Base-by-base conservation (phyloP, 176 grass and related monocot genomes). In the Stipa capillata region DNA sequence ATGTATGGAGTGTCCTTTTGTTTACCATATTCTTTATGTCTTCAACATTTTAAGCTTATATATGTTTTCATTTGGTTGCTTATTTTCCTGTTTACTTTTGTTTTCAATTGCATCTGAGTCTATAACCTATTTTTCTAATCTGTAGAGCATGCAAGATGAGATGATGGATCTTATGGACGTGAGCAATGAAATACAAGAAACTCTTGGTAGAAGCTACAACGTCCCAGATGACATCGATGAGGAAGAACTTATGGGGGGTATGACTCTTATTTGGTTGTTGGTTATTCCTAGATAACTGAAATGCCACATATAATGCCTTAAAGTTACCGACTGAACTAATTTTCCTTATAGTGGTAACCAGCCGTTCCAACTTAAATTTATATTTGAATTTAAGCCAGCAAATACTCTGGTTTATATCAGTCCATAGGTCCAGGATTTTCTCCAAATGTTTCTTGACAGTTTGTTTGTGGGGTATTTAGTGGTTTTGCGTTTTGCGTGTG, bases 101-200 rank as follows among this genome's bases (percentile, higher is more conserved):
- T 35, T 69, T 66, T 48, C 5, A 13, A 6, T 25, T 29, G 13
- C 40, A 83, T 79, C 23, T 83, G 13, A 88, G 50, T 66, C n/a
- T 32, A 0, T 40, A n/a, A 16, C 16, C 11, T 20, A 0, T 5
- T 88, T 20, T 17, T 60, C 21, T 34, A 59, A 67, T 74, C 51
- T 59, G 51, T 10, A 98, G 96, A 98, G 92, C 81, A 95, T 98
- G 96, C 96, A 95, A 98, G 96, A 99, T 6, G 90, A 99, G 78
- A 99, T 99, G 96, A 89, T 99, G 90, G 96, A 99, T 86, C 83
- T 99, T 76, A 94, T 98, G 92, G 95, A 98, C 24, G 83, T 92
- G 62, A 99, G 96, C 83, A 91, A 65, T 59, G 96, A 99, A 81
- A 99, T 99, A 70, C 96, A 99, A 91, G 96, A 99, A 77, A 87